Base-by-base conservation (phyloP, 768 basidiomycete genomes). In the Tephrocybe sp. region DNA sequence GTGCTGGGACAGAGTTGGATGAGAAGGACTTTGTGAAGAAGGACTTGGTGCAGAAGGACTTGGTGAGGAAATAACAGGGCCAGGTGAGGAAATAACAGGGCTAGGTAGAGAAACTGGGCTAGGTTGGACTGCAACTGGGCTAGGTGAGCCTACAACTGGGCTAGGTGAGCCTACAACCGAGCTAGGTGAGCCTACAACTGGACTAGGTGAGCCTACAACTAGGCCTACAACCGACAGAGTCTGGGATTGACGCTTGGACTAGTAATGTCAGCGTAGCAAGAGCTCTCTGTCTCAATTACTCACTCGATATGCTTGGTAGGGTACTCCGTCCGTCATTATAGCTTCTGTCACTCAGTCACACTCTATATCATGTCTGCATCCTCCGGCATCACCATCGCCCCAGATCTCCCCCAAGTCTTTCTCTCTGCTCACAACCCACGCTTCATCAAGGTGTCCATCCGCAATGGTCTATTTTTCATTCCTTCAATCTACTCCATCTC, bases 391-490 rank as follows among this genome's bases (percentile, higher is more conserved):
- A 65, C 68, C 28, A 75, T 83, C 44, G 81, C 86, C 13, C 68
- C 72, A 42, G 79, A 85, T 40, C 79, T 92, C 39, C 59, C 73
- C 2, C 64, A 73, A 3, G 66, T 63, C 16, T 90, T 91, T 60
- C 75, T 84, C n/a, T 61, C 75, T 27, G 83, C 85, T 4, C 67
- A 82, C 25, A 72, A 75, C 44, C 65, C 76, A 1, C 80, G 91
- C 35, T 92, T 92, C 67, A 71, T 93, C 69, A 89, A 89, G 65
- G 75, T 92, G 53, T 75, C 77, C 39, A 91, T 93, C 61, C 69
- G 70, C 53, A 82, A 92, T 64, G 91, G 91, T 91, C 67, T 70
- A 53, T 48, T 34, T 46, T 58, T 43, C 15, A 54, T 49, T 43
- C 54, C 32, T 41, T n/a, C 40, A 37, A 21, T 13, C 35, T 40